phyloP scores from a whole-genome alignment of 2,329 filamentous ascomycete genomes.

The Arthroderma sp. region DNA sequence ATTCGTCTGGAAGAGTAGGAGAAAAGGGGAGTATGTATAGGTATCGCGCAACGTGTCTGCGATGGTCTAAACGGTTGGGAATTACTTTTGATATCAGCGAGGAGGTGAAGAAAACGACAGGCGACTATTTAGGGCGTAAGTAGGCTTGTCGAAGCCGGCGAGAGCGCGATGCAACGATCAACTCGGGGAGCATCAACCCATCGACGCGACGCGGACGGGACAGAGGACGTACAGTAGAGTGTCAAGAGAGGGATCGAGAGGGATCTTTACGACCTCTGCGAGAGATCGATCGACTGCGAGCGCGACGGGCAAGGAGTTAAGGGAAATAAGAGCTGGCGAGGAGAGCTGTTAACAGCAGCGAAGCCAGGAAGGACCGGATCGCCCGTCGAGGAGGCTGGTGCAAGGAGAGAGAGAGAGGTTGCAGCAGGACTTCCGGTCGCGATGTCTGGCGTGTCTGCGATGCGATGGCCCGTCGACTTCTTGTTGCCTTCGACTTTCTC shows the following conservation, averaged over 20 bases:
- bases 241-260: not conserved
- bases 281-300: not conserved
- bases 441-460: not conserved
- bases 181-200: not conserved
- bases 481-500: not conserved
- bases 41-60: too few relatives aligned
- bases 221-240: not conserved
- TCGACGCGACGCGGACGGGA: not conserved
- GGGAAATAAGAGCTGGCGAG: conserved; percentile 2
- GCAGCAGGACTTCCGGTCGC: not conserved
- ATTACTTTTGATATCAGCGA: not conserved
- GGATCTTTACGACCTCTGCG: not conserved
- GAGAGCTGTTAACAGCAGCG: not conserved
- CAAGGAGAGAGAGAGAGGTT: not conserved
- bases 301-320: conserved; percentile 1
- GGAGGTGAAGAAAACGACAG: not conserved
- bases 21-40: too few relatives aligned
- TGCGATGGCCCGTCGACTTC: not conserved
- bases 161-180: not conserved
- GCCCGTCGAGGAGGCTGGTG: not conserved
- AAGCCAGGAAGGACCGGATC: too few relatives aligned
- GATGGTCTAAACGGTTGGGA: not conserved
- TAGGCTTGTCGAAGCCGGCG: not conserved
- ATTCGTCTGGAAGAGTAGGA: too few relatives aligned
- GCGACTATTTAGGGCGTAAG: not conserved